A percentile compares a stretch with the other conserved stretches of the same genome.
phyloP scores from a whole-genome alignment of 1,139 yeast species.

The Candida sojae region DNA sequence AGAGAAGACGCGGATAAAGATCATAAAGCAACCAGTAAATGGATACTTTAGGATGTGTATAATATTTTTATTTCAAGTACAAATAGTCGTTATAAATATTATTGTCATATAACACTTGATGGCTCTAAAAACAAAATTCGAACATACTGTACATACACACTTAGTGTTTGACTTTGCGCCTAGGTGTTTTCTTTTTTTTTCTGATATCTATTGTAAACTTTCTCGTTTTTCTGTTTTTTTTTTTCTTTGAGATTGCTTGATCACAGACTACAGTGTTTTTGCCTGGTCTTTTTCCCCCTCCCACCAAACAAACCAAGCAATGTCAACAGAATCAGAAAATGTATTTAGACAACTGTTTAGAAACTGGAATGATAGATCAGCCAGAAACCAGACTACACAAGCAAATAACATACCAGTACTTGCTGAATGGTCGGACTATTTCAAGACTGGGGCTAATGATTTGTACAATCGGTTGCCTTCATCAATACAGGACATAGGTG shows the following conservation, averaged over 20 bases:
- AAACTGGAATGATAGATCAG: constrained; percentile 37
- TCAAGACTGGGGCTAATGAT: constrained; percentile 43
- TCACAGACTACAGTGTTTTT: background rate
- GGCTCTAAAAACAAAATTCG: too few relatives aligned
- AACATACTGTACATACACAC: too few relatives aligned
- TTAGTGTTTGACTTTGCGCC: background rate
- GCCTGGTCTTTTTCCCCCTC: background rate
- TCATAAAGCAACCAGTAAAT: background rate
- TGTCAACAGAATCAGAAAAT: constrained; percentile 39
- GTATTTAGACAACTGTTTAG: constrained; percentile 45
- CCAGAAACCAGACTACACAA: constrained; percentile 12
- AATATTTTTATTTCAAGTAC: background rate
- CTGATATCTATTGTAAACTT: background rate
- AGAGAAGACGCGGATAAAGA: constrained; percentile 32
- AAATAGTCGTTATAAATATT: too few relatives aligned
- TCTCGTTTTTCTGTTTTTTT: background rate
- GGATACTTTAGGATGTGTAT: background rate
- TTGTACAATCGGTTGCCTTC: constrained; percentile 44
- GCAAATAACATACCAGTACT: constrained; percentile 28
- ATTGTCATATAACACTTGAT: too few relatives aligned
- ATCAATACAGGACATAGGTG: constrained; percentile 17
- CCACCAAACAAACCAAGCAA: background rate
- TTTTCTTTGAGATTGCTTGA: background rate
- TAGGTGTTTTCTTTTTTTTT: background rate
- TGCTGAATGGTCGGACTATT: constrained; percentile 49